Base-by-base conservation (phyloP, 192 early-diverging fungal genomes). In the Podila horticola region DNA sequence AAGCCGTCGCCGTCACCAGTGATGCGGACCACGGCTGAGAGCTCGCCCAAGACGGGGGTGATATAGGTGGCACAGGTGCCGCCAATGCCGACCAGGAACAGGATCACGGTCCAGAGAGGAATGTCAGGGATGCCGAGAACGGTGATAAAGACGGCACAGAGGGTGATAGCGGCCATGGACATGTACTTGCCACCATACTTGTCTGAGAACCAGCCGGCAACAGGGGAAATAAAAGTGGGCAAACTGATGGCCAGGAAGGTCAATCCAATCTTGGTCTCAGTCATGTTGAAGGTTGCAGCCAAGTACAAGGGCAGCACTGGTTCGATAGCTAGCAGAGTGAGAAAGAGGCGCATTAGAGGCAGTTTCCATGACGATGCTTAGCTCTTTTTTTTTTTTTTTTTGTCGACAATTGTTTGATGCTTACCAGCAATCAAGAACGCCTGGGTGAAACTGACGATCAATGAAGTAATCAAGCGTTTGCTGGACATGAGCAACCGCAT, bases 171-270 rank as follows among this genome's bases (percentile, higher is more conserved):
- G 13, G 58, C 60, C 0, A 64, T 64, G 0, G 74, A 70, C 58
- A 83, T 55, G 61, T 81, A 72, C 64, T 85, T 87, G 57, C 74
- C 71, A 13, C 86, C 86, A 63, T 74, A 75, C 33, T 69, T 69
- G 69, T 87, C 86, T 13, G 82, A 84, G 60, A 84, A 69, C 81
- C 82, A 84, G 0, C 84, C 86, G 15, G 77, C 84, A n/a, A 79
- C 26, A 20, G 81, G 82, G 3, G 82, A 74, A 10, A 83, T 55
- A 38, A 86, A 68, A 0, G 70, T 66, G 4, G 84, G 86, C 13
- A 84, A 30, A 26, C 82, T 73, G 22, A 83, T 73, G 4, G 84
- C 82, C 5, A 86, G 49, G 29, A 86, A 75, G 0, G 69, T 76
- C 19, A 86, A 60, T 41, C 84, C 83, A 31, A 84, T 84, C 63